Evolutionary conservation across 495 filamentous ascomycete species (phyloP).

Genomic region (Melanomma pulvis-pyrius): DNA sequence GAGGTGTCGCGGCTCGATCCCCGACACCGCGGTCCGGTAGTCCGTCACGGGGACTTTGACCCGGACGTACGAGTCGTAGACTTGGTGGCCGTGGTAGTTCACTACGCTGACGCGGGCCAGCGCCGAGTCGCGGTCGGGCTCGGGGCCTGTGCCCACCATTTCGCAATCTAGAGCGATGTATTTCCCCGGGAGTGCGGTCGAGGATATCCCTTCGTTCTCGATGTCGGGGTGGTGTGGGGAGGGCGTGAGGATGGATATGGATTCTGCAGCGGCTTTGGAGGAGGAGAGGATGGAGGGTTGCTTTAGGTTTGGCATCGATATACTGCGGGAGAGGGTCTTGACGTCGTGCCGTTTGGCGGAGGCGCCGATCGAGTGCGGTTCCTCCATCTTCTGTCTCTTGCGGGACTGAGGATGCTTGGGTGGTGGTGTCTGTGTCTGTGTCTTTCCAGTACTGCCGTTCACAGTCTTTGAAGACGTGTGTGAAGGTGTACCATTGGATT

Average conservation of each 20-base stretch:
- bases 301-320: slow-evolving; percentile 36
- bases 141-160: slow-evolving; percentile 86
- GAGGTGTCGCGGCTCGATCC: slow-evolving; percentile 74
- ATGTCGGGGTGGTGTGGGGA: slow-evolving; percentile 23
- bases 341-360: slow-evolving; percentile 65
- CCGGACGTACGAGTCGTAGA: slow-evolving; percentile 89
- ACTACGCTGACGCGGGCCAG: slow-evolving; percentile 85
- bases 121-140: slow-evolving; percentile 61
- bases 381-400: slow-evolving; percentile 38
- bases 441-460: neutral
- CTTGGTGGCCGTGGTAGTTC: slow-evolving; percentile 85
- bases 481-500: slow-evolving; percentile 8
- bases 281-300: slow-evolving; percentile 8
- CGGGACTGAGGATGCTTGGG: slow-evolving; percentile 7
- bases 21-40: slow-evolving; percentile 84
- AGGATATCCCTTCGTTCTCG: slow-evolving; percentile 55
- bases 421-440: neutral
- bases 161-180: slow-evolving; percentile 95
- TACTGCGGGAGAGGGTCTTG: slow-evolving; percentile 48
- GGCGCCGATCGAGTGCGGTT: slow-evolving; percentile 43
- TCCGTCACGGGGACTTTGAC: slow-evolving; percentile 78
- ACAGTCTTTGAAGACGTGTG: neutral
- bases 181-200: slow-evolving; percentile 66
- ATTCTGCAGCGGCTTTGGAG: slow-evolving; percentile 7
- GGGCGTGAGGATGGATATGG: slow-evolving; percentile 33